Evolutionary conservation across 352 stramenopile genomes (phyloP), one percentile per base, ranked within the genome.

Genomic region (Globisporangium abappressorium): DNA sequence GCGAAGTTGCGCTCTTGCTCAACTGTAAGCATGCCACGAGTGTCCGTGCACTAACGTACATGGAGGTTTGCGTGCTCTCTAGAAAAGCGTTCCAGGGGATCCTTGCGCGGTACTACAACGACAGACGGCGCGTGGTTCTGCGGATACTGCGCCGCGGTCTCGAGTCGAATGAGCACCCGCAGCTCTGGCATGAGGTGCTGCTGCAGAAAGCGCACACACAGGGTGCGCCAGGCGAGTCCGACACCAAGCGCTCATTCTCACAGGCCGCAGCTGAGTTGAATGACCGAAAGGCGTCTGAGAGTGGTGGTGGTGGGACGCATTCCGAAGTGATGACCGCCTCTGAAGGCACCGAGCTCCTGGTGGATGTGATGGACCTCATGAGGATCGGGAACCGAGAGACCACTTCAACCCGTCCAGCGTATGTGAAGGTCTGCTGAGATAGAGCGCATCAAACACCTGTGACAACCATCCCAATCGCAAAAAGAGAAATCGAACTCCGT

Each of bases 51-150:
- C 43, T 69, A 5, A 70, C 65, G 11, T 66, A 71, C 51, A 60
- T 76, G 56, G 71, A 80, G 56, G 30, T 78, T 7, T 73, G 59
- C 30, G 57, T 72, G 15, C 56, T 80, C 2, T 7, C 30, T 5
- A 61, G 71, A 1, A 14, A 26, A 3, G 3, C 41, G 9, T 73
- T 80, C 18, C 53, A 69, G 7, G 62, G 69, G 26, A 66, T 75
- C 14, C 38, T 77, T 18, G 60, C 68, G 22, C 68, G 66, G 14
- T 73, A 76, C 33, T 59, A 64, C 15, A 58, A 61, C 3, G 68
- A 80, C 12, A 59, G 65, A n/a, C 33, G 66, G 15, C 51, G 70
- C 20, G 55, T 80, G 8, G 20, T 80, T 8, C 46, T 64, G 0
- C 64, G 70, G 1, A 74, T 80, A 12, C 53, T 77, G 28, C 62